Evolutionary conservation across 192 early-diverging fungal species (phyloP).

Genomic region (Funneliformis mosseae): DNA sequence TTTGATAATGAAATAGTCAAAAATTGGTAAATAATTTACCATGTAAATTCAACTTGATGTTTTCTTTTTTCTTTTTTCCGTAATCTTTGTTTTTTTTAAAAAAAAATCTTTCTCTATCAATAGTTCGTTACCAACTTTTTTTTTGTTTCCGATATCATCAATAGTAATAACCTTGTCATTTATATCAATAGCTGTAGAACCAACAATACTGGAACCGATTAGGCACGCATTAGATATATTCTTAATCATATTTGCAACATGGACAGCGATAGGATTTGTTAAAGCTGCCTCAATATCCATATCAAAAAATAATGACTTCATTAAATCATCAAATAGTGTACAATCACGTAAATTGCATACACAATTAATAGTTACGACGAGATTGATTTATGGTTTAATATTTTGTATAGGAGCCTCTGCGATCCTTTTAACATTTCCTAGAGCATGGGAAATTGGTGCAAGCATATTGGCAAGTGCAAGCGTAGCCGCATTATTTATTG

Average conservation of each 20-base stretch:
- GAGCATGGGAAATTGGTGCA: slow-evolving; percentile 45
- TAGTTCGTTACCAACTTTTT: slow-evolving; percentile 42
- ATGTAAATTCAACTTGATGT: too few species aligned
- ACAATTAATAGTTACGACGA: slow-evolving; percentile 45
- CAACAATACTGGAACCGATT: slow-evolving; percentile 33
- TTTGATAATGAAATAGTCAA: slow-evolving; percentile 46
- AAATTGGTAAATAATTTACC: slow-evolving; percentile 42
- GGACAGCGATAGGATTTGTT: slow-evolving; percentile 40
- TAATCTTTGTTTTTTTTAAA: not conserved
- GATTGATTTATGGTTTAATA: slow-evolving; percentile 43
- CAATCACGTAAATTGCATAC: slow-evolving; percentile 41
- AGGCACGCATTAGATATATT: slow-evolving; percentile 43
- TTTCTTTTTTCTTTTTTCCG: not conserved
- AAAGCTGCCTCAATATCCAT: slow-evolving; percentile 41
- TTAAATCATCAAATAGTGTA: slow-evolving; percentile 35
- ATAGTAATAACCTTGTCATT: slow-evolving; percentile 41
- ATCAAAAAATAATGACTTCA: slow-evolving; percentile 28
- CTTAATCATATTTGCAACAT: slow-evolving; percentile 38
- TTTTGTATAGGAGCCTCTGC: slow-evolving; percentile 39
- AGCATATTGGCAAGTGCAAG: slow-evolving; percentile 47
- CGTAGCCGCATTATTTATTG: slow-evolving; percentile 44
- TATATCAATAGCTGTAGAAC: slow-evolving; percentile 34
- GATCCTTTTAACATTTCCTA: slow-evolving; percentile 47
- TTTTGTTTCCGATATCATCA: slow-evolving; percentile 41
- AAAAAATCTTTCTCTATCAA: not conserved